Evolutionary conservation across 768 basidiomycete genomes (phyloP).

Genomic region (Galerina sulciceps): DNA sequence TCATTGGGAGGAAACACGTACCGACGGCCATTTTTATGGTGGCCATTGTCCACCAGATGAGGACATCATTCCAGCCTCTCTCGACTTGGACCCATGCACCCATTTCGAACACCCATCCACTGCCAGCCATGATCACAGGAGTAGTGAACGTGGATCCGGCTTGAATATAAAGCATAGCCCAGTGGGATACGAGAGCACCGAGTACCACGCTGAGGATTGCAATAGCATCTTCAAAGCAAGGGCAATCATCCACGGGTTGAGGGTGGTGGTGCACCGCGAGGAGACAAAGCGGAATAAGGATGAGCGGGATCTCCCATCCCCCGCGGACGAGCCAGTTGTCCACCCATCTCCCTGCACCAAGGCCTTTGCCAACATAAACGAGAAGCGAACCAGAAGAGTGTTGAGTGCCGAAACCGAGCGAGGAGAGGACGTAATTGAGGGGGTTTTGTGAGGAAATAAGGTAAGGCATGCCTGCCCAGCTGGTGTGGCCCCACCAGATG

Average conservation of each 20-base stretch:
- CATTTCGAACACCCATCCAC: conserved; percentile 42
- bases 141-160: conserved; percentile 31
- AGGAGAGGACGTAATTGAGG: conserved; percentile 26
- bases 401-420: conserved; percentile 26
- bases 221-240: conserved; percentile 97
- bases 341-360: conserved; percentile 37
- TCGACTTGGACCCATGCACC: conserved; percentile 39
- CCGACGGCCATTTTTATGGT: conserved; percentile 50
- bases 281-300: conserved; percentile 64
- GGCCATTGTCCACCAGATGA: conserved; percentile 52
- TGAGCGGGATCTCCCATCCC: conserved; percentile 63
- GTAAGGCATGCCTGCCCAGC: conserved; percentile 44
- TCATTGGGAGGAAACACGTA: conserved; percentile 20
- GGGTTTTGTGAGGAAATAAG: conserved; percentile 33
- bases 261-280: conserved; percentile 88
- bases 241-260: conserved; percentile 94
- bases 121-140: conserved; percentile 59
- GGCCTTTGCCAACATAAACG: conserved; percentile 41
- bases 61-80: conserved; percentile 40
- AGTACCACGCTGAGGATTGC: conserved; percentile 86
- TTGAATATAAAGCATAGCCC: conserved; percentile 58
- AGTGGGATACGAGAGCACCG: conserved; percentile 72
- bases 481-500: conserved; percentile 68
- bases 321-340: conserved; percentile 38
- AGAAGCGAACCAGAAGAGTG: conserved; percentile 22